Evolutionary conservation across 164 flowering plant species (phyloP), one percentile per base, ranked within the genome.

Genomic region (Pachysandra terminalis): DNA sequence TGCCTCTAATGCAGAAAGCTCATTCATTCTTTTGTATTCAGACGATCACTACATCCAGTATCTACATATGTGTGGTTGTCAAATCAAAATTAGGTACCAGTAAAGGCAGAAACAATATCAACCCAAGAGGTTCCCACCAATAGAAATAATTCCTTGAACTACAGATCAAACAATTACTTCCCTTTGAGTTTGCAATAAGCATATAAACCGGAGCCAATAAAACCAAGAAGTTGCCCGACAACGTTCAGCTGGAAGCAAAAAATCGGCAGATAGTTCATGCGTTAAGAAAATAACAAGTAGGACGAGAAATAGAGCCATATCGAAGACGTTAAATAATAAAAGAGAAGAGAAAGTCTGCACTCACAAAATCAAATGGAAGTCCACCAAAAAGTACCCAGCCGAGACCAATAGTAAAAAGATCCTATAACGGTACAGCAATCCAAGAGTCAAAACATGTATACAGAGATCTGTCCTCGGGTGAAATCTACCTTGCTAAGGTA

Each of bases 311-410:
- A 51, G 32, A 8, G 19, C 28, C n/a, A 22, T 14, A n/a, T 6
- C 5, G 54, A 76, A 3, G 58, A 55, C 54, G 65, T 22, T 35
- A 57, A 10, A n/a, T 9, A 3, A 17, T 19, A 54, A 19, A 21
- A 41, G 26, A 3, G 49, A 15, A n/a, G 62, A 54, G 32, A 51
- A 32, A 67, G 19, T 59, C 54, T n/a, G 59, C 6, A 78, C 93
- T 86, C 74, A 95, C 97, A 68, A 83, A n/a, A 77, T 95, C 98
- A 78, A 95, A 90, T n/a, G 96, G 96, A 69, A 95, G 94, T 65
- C 98, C 97, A 19, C 98, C 92, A 77, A 94, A 94, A 21, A 91
- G n/a, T 19, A 85, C 65, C 98, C 98, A 94, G 58, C 98, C 98
- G 25, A 94, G 75, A 61, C 90, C 86, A 70, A 94, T 80, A 28